These are phyloP conservation scores for Gastrolobium bilobum DNA, from an alignment of 306 rosid genomes.

Conservation along the genomic window DNA sequence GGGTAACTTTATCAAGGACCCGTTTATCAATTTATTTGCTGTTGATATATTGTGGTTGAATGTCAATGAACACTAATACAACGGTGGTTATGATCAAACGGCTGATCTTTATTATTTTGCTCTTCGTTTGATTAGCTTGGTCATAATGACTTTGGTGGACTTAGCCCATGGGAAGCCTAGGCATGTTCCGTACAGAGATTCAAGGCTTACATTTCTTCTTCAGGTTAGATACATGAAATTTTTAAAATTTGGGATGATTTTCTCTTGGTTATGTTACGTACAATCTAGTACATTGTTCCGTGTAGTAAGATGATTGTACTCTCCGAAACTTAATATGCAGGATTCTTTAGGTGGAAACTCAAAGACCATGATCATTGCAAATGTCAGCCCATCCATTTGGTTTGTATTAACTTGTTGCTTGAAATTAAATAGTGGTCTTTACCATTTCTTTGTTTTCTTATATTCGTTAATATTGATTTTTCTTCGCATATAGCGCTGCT, in stretches of 20 bases:
- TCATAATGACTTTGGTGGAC: slow-evolving; percentile 95
- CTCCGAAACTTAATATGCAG: slow-evolving; percentile 61
- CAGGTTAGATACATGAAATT: slow-evolving; percentile 72
- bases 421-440: slow-evolving; percentile 28
- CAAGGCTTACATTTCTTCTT: slow-evolving; percentile 97
- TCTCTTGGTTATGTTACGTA: slow-evolving; percentile 1
- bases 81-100: slow-evolving; percentile 29
- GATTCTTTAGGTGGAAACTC: slow-evolving; percentile 99
- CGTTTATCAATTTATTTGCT: slow-evolving; percentile 45
- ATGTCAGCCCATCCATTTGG: slow-evolving; percentile 97
- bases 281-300: slow-evolving; percentile 35
- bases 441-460: slow-evolving; percentile 29
- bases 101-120: slow-evolving; percentile 47
- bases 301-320: slow-evolving; percentile 29
- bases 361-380: slow-evolving; percentile 91
- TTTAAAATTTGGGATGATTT: slow-evolving; percentile 21
- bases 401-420: slow-evolving; percentile 55
- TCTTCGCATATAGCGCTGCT: slow-evolving; percentile 74
- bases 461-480: slow-evolving; percentile 43
- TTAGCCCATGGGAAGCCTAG: slow-evolving; percentile 95
- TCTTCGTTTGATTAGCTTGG: slow-evolving; percentile 71
- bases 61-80: slow-evolving; percentile 22
- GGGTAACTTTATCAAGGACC: slow-evolving; percentile 66
- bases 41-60: slow-evolving; percentile 31
- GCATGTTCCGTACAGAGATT: slow-evolving; percentile 97